phyloP scores from a whole-genome alignment of 805 yeast genomes.

The Suhomyces sp. region DNA sequence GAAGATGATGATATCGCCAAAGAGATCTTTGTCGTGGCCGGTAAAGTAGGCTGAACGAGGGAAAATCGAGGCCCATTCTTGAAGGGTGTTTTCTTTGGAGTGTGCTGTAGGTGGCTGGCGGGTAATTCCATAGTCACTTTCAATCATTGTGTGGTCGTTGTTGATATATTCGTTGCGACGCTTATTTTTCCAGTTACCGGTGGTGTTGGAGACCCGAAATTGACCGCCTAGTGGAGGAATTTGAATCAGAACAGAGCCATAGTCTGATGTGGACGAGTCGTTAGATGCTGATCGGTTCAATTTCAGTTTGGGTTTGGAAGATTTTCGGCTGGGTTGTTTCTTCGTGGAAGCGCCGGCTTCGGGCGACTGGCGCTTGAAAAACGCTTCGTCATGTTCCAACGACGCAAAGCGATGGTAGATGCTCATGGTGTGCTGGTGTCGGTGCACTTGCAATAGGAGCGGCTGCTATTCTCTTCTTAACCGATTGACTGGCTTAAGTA shows the following conservation, averaged over 20 bases:
- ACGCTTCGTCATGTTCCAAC: constrained; percentile 31
- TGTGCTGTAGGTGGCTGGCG: not conserved
- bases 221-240: constrained; percentile 8
- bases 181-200: not conserved
- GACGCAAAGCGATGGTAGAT: constrained; percentile 39
- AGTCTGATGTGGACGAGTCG: not conserved
- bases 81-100: not conserved
- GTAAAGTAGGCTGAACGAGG: constrained; percentile 51
- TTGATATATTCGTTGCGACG: not conserved
- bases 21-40: constrained; percentile 46
- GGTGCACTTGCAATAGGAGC: not conserved
- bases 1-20: constrained; percentile 46
- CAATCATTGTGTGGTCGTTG: not conserved
- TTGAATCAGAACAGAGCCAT: not conserved
- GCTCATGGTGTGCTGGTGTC: constrained; percentile 23
- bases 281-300: not conserved
- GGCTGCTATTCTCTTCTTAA: not conserved
- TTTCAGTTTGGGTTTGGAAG: not conserved
- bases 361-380: constrained; percentile 6
- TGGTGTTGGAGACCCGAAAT: not conserved
- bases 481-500: not conserved
- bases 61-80: constrained; percentile 43
- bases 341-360: too few relatives aligned
- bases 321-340: not conserved
- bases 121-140: not conserved